A percentile compares a stretch with the other conserved stretches of the same genome.
Conservation (phyloP, 495 filamentous ascomycete species). For the Glonium stellatum region DNA sequence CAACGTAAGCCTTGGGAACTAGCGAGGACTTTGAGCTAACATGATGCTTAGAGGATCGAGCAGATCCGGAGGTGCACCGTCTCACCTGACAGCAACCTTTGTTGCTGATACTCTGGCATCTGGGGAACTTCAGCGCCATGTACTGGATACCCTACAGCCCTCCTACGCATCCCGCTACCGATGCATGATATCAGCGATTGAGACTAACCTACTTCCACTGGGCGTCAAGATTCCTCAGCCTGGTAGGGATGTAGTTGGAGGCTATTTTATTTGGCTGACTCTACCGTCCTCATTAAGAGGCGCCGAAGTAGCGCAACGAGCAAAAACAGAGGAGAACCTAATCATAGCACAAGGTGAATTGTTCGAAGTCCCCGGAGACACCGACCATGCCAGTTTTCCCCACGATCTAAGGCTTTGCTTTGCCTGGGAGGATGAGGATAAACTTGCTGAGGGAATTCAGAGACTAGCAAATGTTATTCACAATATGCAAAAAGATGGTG, state of each 20-base stretch:
- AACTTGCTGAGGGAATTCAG: conserved; percentile 60
- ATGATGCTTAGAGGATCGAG: conserved; percentile 50
- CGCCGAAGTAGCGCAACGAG: conserved; percentile 47
- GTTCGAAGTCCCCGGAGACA: conserved; percentile 54
- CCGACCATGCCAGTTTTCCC: conserved; percentile 42
- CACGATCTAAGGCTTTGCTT: conserved; percentile 60
- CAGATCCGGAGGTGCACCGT: conserved; percentile 68
- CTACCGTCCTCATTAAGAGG: conserved; percentile 50
- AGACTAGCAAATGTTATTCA: conserved; percentile 49
- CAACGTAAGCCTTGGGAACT: background rate
- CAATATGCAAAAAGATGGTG: conserved; percentile 24
- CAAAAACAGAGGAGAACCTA: conserved; percentile 52
- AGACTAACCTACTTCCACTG: conserved; percentile 49
- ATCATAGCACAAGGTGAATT: conserved; percentile 56
- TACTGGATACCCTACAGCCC: conserved; percentile 41
- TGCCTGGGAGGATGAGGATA: conserved; percentile 64
- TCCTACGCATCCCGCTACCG: conserved; percentile 52
- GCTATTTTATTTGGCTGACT: conserved; percentile 75
- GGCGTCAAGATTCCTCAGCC: conserved; percentile 47
- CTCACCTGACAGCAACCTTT: conserved; percentile 61
- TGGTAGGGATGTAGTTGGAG: conserved; percentile 47
- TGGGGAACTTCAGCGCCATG: conserved; percentile 44
- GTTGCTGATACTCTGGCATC: conserved; percentile 52
- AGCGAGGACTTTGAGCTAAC: conserved; percentile 6
- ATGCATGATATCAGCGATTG: conserved; percentile 47